A percentile compares a stretch with the other conserved stretches of the same genome.
Conservation (phyloP, 805 yeast species). For the Suhomyces tanzawaensis region DNA sequence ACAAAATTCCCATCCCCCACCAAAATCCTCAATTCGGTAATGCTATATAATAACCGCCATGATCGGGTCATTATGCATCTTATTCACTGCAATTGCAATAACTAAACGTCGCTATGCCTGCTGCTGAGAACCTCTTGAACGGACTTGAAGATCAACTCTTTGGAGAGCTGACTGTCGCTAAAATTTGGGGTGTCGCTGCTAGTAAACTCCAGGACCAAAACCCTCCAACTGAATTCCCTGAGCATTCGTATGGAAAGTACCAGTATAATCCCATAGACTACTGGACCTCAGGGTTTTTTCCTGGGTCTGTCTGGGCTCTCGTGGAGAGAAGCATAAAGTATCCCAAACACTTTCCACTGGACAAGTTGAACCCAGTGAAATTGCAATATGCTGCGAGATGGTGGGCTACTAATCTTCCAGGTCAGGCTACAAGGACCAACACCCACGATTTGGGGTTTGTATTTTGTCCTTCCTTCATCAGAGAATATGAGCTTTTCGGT, state of each 20-base stretch:
- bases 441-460: constrained; percentile 30
- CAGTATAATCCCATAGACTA: constrained; percentile 9
- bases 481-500: constrained; percentile 19
- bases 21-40: too few relatives aligned
- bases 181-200: constrained; percentile 15
- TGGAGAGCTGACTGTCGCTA: constrained; percentile 11
- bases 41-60: too few relatives aligned
- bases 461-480: constrained; percentile 20
- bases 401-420: constrained; percentile 13
- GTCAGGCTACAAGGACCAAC: constrained; percentile 15
- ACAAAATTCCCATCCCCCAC: too few relatives aligned
- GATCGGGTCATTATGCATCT: too few relatives aligned
- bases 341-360: constrained; percentile 8
- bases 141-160: constrained; percentile 8
- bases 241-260: constrained; percentile 12
- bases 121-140: too few relatives aligned
- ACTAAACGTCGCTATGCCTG: too few relatives aligned
- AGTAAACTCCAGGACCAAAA: constrained; percentile 3
- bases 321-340: constrained; percentile 11
- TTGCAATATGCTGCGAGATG: constrained; percentile 14
- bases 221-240: constrained; percentile 12
- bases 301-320: constrained; percentile 12
- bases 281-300: constrained; percentile 17
- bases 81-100: too few relatives aligned
- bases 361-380: constrained; percentile 7